Evolutionary conservation across 805 yeast genomes (phyloP), one percentile per base, ranked within the genome.

Genomic region (Saturnispora gosingensis): DNA sequence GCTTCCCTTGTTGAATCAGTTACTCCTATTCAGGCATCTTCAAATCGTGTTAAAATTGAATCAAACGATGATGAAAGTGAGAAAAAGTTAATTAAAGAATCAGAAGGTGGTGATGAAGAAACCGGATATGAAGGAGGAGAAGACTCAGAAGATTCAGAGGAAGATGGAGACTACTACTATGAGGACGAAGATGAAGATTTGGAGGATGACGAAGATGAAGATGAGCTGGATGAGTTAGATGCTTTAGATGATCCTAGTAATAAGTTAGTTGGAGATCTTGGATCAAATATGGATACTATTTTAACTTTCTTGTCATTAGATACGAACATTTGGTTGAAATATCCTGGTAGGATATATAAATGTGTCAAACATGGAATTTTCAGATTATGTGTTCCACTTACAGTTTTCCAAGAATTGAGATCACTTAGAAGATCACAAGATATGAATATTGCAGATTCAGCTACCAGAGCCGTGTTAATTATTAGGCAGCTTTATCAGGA

Each of bases 281-380:
- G 83, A 4, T 76, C 75, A 45, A 66, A 73, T 42, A 79, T 81
- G 74, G 85, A 81, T 62, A 74, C 78, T 11, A 63, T 74, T 16
- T 61, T 78, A 22, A 81, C 87, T 0, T 74, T 73, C 58, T 73
- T 84, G 50, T 77, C 87, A 0, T 69, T 85, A 52, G 95, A 85
- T 65, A 85, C 93, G 2, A 85, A 86, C 56, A 79, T 84, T 52
- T 85, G 91, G 90, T 68, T 85, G 56, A 83, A 85, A 59, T 90
- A 84, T 60, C 84, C 89, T 63, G 95, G 91, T 2, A 74, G 83
- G 54, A 72, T 85, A 20, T 85, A 75, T 67, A 85, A 85, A 62
- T 79, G 87, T 58, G 76, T 83, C 11, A 72, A 82, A 32, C 77
- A 78, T 56, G 74, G 73, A 13, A 76, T 83, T 3, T 73, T 85